Conservation (phyloP, 1,284 basidiomycete species). For the Schizophyllum amplum region DNA sequence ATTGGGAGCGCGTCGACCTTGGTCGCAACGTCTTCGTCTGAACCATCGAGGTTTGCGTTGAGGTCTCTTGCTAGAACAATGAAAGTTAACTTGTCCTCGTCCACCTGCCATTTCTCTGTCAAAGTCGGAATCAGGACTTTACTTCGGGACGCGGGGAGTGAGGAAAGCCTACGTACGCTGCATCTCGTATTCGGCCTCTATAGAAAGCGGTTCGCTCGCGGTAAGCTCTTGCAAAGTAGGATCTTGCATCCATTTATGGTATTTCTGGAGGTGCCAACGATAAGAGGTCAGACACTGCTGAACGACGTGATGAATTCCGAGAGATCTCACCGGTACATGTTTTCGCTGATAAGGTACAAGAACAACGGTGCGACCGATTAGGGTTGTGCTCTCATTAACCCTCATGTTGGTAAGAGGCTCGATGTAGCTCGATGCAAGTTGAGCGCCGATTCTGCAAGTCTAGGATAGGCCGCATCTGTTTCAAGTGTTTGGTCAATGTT, state of each 20-base stretch:
- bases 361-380: conserved; percentile 25
- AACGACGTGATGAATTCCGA: neutral
- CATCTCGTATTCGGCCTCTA: conserved; percentile 90
- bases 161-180: conserved; percentile 69
- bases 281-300: conserved; percentile 1
- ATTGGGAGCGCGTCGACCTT: conserved; percentile 42
- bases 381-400: conserved; percentile 21
- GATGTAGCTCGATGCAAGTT: neutral
- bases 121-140: neutral
- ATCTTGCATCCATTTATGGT: conserved; percentile 89
- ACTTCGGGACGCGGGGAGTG: neutral
- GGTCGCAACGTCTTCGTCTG: neutral
- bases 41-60: conserved; percentile 27
- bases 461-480: no score
- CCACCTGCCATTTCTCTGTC: conserved; percentile 77
- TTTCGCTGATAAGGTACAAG: conserved; percentile 27
- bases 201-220: conserved; percentile 77
- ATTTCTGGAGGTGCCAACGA: conserved; percentile 57
- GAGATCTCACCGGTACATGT: conserved; percentile 25
- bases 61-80: conserved; percentile 61
- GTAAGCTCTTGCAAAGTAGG: conserved; percentile 71
- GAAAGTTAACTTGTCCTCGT: conserved; percentile 91
- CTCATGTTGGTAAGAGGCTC: conserved; percentile 16
- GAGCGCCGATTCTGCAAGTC: no score
- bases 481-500: no score